Evolutionary conservation across 2,329 filamentous ascomycete species (phyloP), one percentile per base, ranked within the genome.

Genomic region (Polytolypa hystricis): DNA sequence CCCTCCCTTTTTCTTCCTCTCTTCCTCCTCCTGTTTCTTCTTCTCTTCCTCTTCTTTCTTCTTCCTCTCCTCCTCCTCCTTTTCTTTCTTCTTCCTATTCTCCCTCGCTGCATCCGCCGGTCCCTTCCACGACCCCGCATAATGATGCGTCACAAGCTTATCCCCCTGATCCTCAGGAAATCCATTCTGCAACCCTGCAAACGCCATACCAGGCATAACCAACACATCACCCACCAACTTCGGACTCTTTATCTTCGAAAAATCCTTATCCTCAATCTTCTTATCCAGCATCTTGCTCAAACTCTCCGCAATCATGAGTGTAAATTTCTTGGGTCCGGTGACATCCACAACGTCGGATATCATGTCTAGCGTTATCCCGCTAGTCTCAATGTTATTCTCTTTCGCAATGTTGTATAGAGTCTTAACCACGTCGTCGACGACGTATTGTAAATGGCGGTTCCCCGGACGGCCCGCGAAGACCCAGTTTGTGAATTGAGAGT

Each of bases 321-420:
- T 52, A 46, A 53, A 50, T n/a, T 48, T 50, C 36, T 50, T 50
- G 2, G 49, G 50, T 1, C 50, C 50, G 1, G 48, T 52, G 6
- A 53, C 50, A 14, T 53, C 38, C 4, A 53, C 46, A 9, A 53
- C 48, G 37, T 53, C 51, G 2, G 42, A 38, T 21, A 52, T 39
- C 50, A 51, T 50, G 7, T 53, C 48, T 9, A 51, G 30, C 2
- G 41, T 48, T n/a, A 52, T 34, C 2, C 38, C 33, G 11, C 34
- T 18, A 8, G 50, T 36, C 1, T 18, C 23, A 4, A 52, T 44
- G 9, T 35, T 7, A 16, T 50, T 46, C 3, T 28, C 17, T 2
- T 18, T 8, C 1, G 48, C 48, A 21, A 52, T 46, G 11, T 44
- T 37, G 8, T 43, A 42, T 11, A 53, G 21, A 14, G 34, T 39